A percentile compares a stretch with the other conserved stretches of the same genome.
Evolutionary conservation across 768 basidiomycete species (phyloP).

Genomic region (Pisolithus microcarpus): DNA sequence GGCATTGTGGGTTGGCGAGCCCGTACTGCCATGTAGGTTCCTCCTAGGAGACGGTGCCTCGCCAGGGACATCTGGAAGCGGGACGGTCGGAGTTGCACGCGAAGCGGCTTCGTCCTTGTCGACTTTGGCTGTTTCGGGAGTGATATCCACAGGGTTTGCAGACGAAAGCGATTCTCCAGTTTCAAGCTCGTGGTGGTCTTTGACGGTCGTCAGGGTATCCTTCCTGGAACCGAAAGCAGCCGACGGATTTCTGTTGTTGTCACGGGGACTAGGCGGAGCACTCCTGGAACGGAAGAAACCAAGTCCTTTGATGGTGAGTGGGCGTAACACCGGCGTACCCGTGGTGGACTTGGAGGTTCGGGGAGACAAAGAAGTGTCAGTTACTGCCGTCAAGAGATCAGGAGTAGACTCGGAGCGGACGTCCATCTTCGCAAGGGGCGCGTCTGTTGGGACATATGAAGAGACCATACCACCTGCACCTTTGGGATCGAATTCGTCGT

Average conservation of each 20-base stretch:
- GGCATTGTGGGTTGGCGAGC: constrained; percentile 10
- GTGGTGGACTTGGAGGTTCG: constrained; percentile 8
- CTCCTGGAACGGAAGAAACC: constrained; percentile 49
- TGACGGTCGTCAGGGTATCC: neutral
- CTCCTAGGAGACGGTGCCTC: constrained; percentile 10
- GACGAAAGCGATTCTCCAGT: neutral
- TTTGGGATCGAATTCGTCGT: constrained; percentile 82
- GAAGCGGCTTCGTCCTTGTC: constrained; percentile 1
- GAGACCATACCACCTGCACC: constrained; percentile 55
- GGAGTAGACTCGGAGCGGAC: constrained; percentile 13
- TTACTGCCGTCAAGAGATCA: constrained; percentile 4
- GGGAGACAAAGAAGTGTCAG: neutral
- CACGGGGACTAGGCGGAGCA: constrained; percentile 50
- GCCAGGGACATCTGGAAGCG: neutral
- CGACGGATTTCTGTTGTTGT: constrained; percentile 12
- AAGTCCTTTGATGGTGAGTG: constrained; percentile 40
- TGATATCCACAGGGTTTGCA: neutral
- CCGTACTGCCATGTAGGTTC: constrained; percentile 10
- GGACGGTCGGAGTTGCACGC: constrained; percentile 2
- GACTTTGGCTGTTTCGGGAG: constrained; percentile 2
- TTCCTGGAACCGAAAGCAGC: constrained; percentile 4
- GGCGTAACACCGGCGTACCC: constrained; percentile 28
- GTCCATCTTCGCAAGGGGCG: constrained; percentile 27
- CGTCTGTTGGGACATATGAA: constrained; percentile 31
- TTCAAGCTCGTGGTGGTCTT: neutral